These are phyloP conservation scores for Fusarium pininemorale DNA, from an alignment of 2,329 filamentous ascomycete genomes.

Conservation along the genomic window DNA sequence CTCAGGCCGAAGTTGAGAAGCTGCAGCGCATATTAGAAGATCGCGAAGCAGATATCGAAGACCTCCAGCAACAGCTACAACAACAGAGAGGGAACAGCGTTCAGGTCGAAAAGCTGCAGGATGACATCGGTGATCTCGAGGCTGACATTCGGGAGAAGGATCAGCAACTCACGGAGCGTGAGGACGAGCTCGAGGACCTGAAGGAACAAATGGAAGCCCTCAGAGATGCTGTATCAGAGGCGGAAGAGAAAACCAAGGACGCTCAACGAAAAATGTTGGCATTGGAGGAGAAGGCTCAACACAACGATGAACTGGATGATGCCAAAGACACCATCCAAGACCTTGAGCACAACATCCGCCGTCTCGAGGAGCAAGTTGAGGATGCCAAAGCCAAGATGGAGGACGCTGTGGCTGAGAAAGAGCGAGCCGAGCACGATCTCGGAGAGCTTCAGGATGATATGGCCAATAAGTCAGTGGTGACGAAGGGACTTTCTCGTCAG, in stretches of 20 bases:
- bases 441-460: slow-evolving; percentile 79
- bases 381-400: slow-evolving; percentile 64
- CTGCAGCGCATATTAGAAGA: slow-evolving; percentile 66
- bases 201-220: slow-evolving; percentile 67
- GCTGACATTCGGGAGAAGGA: slow-evolving; percentile 80
- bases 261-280: slow-evolving; percentile 60
- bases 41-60: slow-evolving; percentile 68
- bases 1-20: slow-evolving; percentile 68
- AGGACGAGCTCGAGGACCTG: slow-evolving; percentile 78
- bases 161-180: slow-evolving; percentile 74
- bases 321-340: slow-evolving; percentile 68
- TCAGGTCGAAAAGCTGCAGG: slow-evolving; percentile 72
- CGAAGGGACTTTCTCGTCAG: slow-evolving; percentile 78
- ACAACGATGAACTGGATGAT: slow-evolving; percentile 62
- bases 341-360: slow-evolving; percentile 63
- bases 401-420: slow-evolving; percentile 62
- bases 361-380: slow-evolving; percentile 63
- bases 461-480: slow-evolving; percentile 80
- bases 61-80: slow-evolving; percentile 68
- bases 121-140: slow-evolving; percentile 80
- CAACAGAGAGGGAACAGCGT: slow-evolving; percentile 65
- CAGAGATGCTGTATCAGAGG: slow-evolving; percentile 62
- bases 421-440: slow-evolving; percentile 66
- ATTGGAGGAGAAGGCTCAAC: slow-evolving; percentile 65
- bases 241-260: slow-evolving; percentile 67